Conservation (phyloP, 768 basidiomycete genomes). For the Lentinula aciculospora region DNA sequence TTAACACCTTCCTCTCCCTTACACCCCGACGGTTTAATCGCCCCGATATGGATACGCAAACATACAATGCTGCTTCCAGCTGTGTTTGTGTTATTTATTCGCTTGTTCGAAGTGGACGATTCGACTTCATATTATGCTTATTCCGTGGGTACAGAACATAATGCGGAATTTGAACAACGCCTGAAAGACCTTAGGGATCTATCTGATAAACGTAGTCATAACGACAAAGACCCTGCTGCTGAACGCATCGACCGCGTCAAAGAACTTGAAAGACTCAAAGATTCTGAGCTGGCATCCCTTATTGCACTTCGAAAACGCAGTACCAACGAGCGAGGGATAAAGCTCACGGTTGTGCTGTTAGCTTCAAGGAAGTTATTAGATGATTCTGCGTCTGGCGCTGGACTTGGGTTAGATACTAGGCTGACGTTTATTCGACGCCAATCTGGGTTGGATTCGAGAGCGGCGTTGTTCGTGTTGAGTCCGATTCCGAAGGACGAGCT, state of each 20-base stretch:
- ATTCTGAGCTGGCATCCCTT: constrained; percentile 74
- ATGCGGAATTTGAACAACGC: not conserved
- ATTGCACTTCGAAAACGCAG: constrained; percentile 75
- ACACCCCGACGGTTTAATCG: constrained; percentile 92
- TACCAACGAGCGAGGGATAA: constrained; percentile 82
- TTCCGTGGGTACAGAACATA: not conserved
- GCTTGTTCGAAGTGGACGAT: constrained; percentile 65
- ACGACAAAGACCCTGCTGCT: not conserved
- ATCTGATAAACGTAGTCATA: no score
- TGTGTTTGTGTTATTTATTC: constrained; percentile 88
- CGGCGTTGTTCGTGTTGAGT: constrained; percentile 90
- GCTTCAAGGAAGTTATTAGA: constrained; percentile 87
- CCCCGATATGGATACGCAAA: constrained; percentile 97
- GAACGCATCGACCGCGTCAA: constrained; percentile 27
- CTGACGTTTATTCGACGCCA: constrained; percentile 85
- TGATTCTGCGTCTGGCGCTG: constrained; percentile 26
- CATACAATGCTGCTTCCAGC: constrained; percentile 89
- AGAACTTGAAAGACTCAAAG: constrained; percentile 61
- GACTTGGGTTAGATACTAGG: constrained; percentile 48
- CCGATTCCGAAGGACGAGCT: constrained; percentile 86
- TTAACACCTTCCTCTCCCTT: constrained; percentile 84
- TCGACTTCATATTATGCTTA: constrained; percentile 22
- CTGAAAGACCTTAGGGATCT: not conserved
- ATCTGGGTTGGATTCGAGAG: constrained; percentile 85
- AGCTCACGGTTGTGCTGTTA: constrained; percentile 90